Evolutionary conservation across 495 filamentous ascomycete genomes (phyloP).

Genomic region (Neurospora sp.): DNA sequence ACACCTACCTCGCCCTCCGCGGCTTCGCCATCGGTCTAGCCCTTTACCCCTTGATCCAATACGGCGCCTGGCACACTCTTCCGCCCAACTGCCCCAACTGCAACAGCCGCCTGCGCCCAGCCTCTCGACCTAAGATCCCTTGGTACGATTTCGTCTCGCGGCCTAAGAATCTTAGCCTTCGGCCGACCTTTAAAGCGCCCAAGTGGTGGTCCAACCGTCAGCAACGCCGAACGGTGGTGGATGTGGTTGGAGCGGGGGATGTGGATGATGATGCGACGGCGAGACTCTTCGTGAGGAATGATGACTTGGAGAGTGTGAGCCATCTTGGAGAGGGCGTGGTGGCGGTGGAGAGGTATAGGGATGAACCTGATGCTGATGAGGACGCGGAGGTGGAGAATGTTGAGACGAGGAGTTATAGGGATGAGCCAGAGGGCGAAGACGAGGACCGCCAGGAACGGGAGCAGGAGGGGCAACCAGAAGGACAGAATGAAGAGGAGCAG

Average conservation of each 20-base stretch:
- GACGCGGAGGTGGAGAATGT: not conserved
- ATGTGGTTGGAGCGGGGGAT: constrained; percentile 18
- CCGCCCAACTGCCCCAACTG: constrained; percentile 33
- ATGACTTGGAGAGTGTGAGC: constrained; percentile 4
- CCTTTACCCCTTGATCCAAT: constrained; percentile 25
- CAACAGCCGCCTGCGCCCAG: constrained; percentile 24
- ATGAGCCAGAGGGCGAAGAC: not conserved
- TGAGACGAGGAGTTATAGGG: not conserved
- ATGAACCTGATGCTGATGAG: constrained; percentile 9
- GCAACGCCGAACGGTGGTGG: constrained; percentile 4
- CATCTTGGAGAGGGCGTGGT: not conserved
- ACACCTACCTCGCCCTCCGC: constrained; percentile 28
- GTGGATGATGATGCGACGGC: constrained; percentile 16
- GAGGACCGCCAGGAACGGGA: not conserved
- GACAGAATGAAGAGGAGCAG: not conserved
- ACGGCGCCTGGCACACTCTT: constrained; percentile 26
- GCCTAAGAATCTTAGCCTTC: constrained; percentile 5
- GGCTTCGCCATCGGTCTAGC: constrained; percentile 30
- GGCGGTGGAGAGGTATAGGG: constrained; percentile 7
- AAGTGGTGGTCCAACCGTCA: constrained; percentile 7
- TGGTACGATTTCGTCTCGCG: constrained; percentile 26
- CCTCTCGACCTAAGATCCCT: constrained; percentile 20
- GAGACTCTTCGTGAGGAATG: constrained; percentile 22
- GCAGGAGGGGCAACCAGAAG: not conserved
- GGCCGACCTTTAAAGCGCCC: constrained; percentile 2